A percentile compares a stretch with the other conserved stretches of the same genome.
These are phyloP conservation scores for Heimioporus sp. DNA, from an alignment of 768 basidiomycete species.

Conservation along the genomic window DNA sequence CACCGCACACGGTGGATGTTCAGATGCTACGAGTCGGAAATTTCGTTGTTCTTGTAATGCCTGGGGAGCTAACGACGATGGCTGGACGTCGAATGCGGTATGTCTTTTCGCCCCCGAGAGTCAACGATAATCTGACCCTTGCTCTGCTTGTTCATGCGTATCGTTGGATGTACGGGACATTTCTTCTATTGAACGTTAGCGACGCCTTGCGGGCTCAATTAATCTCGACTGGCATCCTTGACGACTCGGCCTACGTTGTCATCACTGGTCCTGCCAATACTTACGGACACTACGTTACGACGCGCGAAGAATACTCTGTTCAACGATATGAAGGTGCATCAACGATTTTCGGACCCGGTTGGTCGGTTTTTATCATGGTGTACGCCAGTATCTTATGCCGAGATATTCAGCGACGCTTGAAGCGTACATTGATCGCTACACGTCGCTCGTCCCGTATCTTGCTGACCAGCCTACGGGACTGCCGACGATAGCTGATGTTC, in stretches of 20 bases:
- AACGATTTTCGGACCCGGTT: conserved; percentile 73
- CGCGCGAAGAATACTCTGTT: conserved; percentile 67
- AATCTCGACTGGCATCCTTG: conserved; percentile 61
- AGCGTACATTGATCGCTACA: conserved; percentile 76
- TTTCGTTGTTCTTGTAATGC: conserved; percentile 71
- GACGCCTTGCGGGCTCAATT: conserved; percentile 65
- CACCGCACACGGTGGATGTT: conserved; percentile 67
- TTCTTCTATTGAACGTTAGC: conserved; percentile 32
- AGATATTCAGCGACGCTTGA: conserved; percentile 60
- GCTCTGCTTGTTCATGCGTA: not conserved
- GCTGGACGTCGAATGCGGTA: conserved; percentile 72
- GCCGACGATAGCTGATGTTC: conserved; percentile 55
- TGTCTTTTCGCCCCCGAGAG: conserved; percentile 15
- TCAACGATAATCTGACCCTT: conserved; percentile 1
- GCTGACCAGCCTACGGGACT: conserved; percentile 44
- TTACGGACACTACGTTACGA: conserved; percentile 73
- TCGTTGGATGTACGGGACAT: not conserved
- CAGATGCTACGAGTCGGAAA: conserved; percentile 79
- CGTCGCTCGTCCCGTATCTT: conserved; percentile 61
- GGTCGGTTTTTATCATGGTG: conserved; percentile 22
- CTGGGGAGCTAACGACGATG: conserved; percentile 84
- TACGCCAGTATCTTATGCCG: not conserved
- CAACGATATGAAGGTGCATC: conserved; percentile 85
- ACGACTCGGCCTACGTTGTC: conserved; percentile 70
- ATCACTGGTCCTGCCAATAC: conserved; percentile 82